Evolutionary conservation across 2,329 filamentous ascomycete genomes (phyloP).

Genomic region (Grosmannia clavigera): DNA sequence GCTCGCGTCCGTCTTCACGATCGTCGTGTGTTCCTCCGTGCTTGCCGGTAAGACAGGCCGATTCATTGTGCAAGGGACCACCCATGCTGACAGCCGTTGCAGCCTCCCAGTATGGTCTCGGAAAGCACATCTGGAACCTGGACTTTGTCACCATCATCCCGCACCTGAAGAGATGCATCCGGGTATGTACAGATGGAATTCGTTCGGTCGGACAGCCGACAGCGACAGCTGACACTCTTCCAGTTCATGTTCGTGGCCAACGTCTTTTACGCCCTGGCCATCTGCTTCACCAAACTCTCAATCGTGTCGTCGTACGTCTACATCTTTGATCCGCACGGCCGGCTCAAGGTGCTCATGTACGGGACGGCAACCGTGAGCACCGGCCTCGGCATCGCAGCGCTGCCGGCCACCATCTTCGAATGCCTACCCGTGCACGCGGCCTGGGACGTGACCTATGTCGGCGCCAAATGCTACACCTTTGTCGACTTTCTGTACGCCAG

Average conservation of each 20-base stretch:
- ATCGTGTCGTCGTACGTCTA: constrained; percentile 18
- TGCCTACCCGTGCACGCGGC: constrained; percentile 16
- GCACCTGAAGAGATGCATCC: constrained; percentile 11
- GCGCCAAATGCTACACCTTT: constrained; percentile 16
- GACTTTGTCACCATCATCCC: constrained; percentile 8
- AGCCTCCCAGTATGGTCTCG: constrained; percentile 14
- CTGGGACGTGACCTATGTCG: constrained; percentile 15
- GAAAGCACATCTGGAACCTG: constrained; percentile 18
- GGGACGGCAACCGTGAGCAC: constrained; percentile 19
- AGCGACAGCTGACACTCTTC: background rate
- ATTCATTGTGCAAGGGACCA: background rate
- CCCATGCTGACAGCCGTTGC: background rate
- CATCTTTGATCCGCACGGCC: constrained; percentile 19
- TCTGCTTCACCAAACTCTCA: constrained; percentile 18
- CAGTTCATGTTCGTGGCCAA: constrained; percentile 17
- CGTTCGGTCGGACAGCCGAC: background rate
- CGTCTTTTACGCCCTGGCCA: constrained; percentile 16
- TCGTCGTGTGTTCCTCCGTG: constrained; percentile 11
- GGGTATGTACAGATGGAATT: background rate
- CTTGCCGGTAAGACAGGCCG: constrained; percentile 6
- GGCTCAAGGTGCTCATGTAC: constrained; percentile 17
- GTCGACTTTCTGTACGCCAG: constrained; percentile 17
- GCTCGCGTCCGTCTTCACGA: constrained; percentile 13
- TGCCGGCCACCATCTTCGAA: constrained; percentile 18
- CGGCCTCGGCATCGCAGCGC: constrained; percentile 14